Percentiles rank a stretch among this genome's conserved stretches.
Evolutionary conservation across 441 rosid species (phyloP).

Genomic region (Brassica balearica): DNA sequence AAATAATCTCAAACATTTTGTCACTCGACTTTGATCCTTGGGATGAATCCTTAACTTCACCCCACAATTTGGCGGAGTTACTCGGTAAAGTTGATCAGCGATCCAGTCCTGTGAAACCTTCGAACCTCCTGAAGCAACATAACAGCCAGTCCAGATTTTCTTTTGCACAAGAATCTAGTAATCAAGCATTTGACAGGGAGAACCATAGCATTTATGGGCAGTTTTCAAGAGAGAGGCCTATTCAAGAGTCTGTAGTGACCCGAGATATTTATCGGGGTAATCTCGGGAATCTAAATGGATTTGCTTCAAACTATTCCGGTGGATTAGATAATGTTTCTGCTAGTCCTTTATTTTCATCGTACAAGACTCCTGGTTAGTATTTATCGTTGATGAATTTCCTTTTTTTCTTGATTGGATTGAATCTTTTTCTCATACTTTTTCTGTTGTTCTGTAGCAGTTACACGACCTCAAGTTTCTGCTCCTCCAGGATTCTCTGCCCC

Average conservation of each 20-base stretch:
- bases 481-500: slow-evolving; percentile 96
- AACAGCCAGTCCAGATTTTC: slow-evolving; percentile 5
- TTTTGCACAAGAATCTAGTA: slow-evolving; percentile 8
- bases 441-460: slow-evolving; percentile 46
- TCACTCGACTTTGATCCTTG: not conserved
- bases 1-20: slow-evolving; percentile 1
- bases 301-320: slow-evolving; percentile 1
- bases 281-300: not conserved
- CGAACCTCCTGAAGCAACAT: not conserved
- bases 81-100: not conserved
- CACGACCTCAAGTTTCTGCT: slow-evolving; percentile 69
- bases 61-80: not conserved
- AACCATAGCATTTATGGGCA: not conserved
- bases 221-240: not conserved
- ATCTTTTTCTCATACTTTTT: slow-evolving; percentile 14
- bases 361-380: slow-evolving; percentile 67
- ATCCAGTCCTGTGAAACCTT: not conserved
- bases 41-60: slow-evolving; percentile 1
- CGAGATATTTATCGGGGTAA: not conserved
- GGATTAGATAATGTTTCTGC: slow-evolving; percentile 38
- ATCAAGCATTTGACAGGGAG: not conserved
- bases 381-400: not conserved
- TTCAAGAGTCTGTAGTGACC: not conserved
- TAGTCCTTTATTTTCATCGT: slow-evolving; percentile 56
- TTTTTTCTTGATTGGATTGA: slow-evolving; percentile 17